Evolutionary conservation across 352 stramenopile genomes (phyloP), one percentile per base, ranked within the genome.

Genomic region (Thraustochytrium sp.): DNA sequence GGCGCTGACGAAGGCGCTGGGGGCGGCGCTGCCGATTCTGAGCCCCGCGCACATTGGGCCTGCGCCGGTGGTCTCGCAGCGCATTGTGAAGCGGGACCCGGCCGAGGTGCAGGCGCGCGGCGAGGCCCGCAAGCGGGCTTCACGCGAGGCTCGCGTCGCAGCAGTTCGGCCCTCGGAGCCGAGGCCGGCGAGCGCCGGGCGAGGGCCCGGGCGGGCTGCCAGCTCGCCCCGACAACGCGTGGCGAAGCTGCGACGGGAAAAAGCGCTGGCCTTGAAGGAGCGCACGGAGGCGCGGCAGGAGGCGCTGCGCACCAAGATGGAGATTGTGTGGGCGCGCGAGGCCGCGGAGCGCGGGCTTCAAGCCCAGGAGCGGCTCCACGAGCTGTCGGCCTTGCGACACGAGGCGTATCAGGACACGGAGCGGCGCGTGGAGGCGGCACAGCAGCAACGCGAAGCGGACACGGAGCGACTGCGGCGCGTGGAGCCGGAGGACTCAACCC

Each of bases 31-130:
- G 23, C 65, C 65, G 26, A 77, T 77, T 75, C 46, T 77, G 18
- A 77, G 18, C 21, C 65, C 65, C 13, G 65, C 65, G 13, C 21
- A 77, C 46, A 62, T 77, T 29, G 65, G 65, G 13, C 59, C 59
- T 5, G 59, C 59, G 4, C 59, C 59, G 23, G 59, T 11, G 36
- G 59, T 72, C 36, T 31, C 59, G 36, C 59, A 44, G 40, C 34
- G 59, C 16, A 5, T 72, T 21, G 21, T 11, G 13, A 55, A 55
- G 59, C 59, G 59, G 26, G 59, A 72, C 13, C 13, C 59, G 8
- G 59, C 40, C 59, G 59, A 55, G 8, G 59, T 72, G 8, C 36
- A 29, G 9, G 59, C 40, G 9, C 9, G 9, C 8, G 16, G 26
- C 21, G 36, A 46, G 8, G 59, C 16, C 26, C 59, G 59, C 59